Evolutionary conservation across 495 filamentous ascomycete genomes (phyloP).

Genomic region (Penicillium samsonianum): DNA sequence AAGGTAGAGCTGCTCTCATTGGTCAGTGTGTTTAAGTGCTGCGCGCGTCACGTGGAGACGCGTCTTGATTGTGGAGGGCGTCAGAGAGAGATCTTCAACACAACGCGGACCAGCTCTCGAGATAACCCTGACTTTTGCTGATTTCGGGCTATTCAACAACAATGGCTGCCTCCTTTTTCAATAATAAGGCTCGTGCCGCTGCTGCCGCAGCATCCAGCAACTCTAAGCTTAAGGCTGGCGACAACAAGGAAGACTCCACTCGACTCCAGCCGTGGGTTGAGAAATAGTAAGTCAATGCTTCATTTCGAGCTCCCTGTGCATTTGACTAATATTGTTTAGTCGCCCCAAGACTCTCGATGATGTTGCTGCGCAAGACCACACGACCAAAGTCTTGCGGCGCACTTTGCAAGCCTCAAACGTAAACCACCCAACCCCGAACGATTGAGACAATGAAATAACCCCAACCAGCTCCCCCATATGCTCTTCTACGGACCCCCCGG

Average conservation of each 20-base stretch:
- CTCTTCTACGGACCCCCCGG: constrained; percentile 98
- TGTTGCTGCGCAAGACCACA: constrained; percentile 98
- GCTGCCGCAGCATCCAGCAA: constrained; percentile 60
- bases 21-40: constrained; percentile 23
- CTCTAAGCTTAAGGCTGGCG: constrained; percentile 53
- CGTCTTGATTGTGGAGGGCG: constrained; percentile 33
- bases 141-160: constrained; percentile 39
- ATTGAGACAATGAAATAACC: background rate
- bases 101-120: constrained; percentile 7
- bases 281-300: constrained; percentile 78
- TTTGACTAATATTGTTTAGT: constrained; percentile 46
- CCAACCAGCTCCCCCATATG: constrained; percentile 86
- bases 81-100: constrained; percentile 10
- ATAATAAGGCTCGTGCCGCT: constrained; percentile 87
- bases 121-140: constrained; percentile 1
- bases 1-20: constrained; percentile 18
- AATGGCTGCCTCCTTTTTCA: constrained; percentile 79
- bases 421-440: constrained; percentile 14
- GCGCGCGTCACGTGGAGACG: constrained; percentile 47
- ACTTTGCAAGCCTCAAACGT: constrained; percentile 94
- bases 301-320: background rate
- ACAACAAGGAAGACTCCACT: constrained; percentile 62
- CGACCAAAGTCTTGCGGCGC: constrained; percentile 85
- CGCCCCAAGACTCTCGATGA: constrained; percentile 91
- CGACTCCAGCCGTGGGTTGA: constrained; percentile 94